These are phyloP conservation scores for Cadophora sp. DNA, from an alignment of 2,329 filamentous ascomycete genomes.

Conservation along the genomic window DNA sequence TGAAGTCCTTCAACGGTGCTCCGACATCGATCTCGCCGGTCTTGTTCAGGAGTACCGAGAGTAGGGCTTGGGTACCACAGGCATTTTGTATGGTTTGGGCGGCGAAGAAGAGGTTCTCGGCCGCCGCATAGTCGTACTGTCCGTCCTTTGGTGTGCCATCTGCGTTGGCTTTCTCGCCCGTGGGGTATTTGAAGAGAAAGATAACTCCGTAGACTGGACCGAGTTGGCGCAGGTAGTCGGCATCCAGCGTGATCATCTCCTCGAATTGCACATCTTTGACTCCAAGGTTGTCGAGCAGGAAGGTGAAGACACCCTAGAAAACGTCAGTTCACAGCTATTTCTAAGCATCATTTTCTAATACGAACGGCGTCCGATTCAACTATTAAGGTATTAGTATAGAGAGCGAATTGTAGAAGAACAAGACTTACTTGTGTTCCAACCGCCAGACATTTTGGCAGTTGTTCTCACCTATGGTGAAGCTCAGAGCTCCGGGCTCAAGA, in stretches of 20 bases:
- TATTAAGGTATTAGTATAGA: constrained; percentile 42
- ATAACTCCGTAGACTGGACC: constrained; percentile 93
- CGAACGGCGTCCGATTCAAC: constrained; percentile 93
- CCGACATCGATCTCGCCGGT: constrained; percentile 67
- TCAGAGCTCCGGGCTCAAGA: constrained; percentile 7
- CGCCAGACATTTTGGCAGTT: constrained; percentile 68
- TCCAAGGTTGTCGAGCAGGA: constrained; percentile 89
- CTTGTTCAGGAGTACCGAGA: constrained; percentile 92
- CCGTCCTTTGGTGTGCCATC: constrained; percentile 74
- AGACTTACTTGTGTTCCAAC: constrained; percentile 87
- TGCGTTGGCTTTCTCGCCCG: constrained; percentile 67
- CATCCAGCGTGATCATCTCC: constrained; percentile 89
- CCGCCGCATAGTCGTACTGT: constrained; percentile 75
- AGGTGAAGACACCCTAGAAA: constrained; percentile 87
- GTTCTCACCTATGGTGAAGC: constrained; percentile 5
- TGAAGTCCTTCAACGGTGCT: constrained; percentile 66
- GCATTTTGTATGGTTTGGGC: constrained; percentile 98
- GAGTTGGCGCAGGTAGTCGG: constrained; percentile 72
- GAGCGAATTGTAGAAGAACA: constrained; percentile 14
- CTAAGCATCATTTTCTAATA: constrained; percentile 30
- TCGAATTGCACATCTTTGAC: constrained; percentile 96
- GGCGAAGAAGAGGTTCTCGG: constrained; percentile 88
- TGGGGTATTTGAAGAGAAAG: constrained; percentile 97
- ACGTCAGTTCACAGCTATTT: constrained; percentile 32
- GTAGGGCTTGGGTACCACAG: constrained; percentile 93